A percentile compares a stretch with the other conserved stretches of the same genome.
Evolutionary conservation across 208 protist genomes (phyloP).

Genomic region (Novymonas esmeraldas): DNA sequence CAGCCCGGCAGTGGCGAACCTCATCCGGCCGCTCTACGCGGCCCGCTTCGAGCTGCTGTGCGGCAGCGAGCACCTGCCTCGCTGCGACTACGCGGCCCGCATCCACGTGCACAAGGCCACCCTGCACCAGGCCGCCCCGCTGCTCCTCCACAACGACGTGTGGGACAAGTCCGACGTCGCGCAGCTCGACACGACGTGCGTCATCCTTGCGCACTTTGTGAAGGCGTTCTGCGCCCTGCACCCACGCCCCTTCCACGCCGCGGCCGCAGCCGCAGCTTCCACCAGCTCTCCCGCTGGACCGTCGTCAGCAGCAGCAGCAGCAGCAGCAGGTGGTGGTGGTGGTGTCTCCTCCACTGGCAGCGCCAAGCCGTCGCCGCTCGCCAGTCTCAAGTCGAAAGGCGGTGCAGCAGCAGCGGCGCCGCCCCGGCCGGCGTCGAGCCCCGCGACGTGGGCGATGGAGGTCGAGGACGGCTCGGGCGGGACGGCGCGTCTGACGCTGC

Average conservation of each 20-base stretch:
- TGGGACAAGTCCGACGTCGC: slow-evolving; percentile 72
- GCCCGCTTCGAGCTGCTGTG: slow-evolving; percentile 81
- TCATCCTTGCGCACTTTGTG: slow-evolving; percentile 80
- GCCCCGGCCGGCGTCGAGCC: background rate
- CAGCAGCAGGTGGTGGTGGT: slow-evolving; percentile 5
- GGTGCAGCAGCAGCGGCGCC: background rate
- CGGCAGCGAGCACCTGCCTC: slow-evolving; percentile 72
- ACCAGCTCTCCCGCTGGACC: no score
- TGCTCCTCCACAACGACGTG: slow-evolving; percentile 73
- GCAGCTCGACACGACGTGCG: slow-evolving; percentile 74
- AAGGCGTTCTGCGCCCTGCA: slow-evolving; percentile 75
- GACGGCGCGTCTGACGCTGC: slow-evolving; percentile 42
- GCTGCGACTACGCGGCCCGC: slow-evolving; percentile 46
- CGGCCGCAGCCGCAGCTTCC: slow-evolving; percentile 17
- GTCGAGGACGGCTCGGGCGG: slow-evolving; percentile 26
- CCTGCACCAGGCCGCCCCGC: slow-evolving; percentile 57
- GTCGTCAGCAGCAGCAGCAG: slow-evolving; percentile 18
- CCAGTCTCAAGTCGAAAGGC: background rate
- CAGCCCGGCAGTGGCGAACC: slow-evolving; percentile 29
- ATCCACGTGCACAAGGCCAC: slow-evolving; percentile 66
- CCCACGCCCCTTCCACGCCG: slow-evolving; percentile 59
- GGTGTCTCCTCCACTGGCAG: background rate
- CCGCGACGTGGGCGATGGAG: slow-evolving; percentile 41
- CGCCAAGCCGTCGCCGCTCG: background rate
- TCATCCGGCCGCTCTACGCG: slow-evolving; percentile 65